These are phyloP conservation scores for Claviceps africana DNA, from an alignment of 2,329 filamentous ascomycete genomes.

Conservation along the genomic window DNA sequence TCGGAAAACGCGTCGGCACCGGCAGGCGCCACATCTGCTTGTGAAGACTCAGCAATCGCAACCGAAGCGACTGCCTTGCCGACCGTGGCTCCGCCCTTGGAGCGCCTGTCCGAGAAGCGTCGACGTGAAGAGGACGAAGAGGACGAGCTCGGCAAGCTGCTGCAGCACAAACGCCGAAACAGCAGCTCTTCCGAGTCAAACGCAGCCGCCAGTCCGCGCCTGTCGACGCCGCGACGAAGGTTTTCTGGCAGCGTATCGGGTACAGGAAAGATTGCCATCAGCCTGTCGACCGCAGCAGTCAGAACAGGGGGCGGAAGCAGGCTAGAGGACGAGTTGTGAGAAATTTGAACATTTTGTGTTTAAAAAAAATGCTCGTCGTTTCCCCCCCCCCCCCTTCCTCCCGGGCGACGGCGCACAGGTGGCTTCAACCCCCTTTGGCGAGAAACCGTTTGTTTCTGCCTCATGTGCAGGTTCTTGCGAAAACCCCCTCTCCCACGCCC, in stretches of 20 bases:
- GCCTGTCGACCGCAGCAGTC: constrained; percentile 32
- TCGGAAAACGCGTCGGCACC: constrained; percentile 26
- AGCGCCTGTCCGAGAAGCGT: constrained; percentile 76
- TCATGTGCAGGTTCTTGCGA: background rate
- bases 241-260: constrained; percentile 28
- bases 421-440: background rate
- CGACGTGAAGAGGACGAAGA: constrained; percentile 81
- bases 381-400: background rate
- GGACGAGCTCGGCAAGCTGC: constrained; percentile 76
- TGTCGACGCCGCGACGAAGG: constrained; percentile 19
- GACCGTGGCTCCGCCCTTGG: constrained; percentile 43
- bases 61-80: constrained; percentile 11
- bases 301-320: constrained; percentile 25
- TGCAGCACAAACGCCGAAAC: constrained; percentile 48
- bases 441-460: too few relatives aligned
- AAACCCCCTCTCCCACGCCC: background rate
- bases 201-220: constrained; percentile 20
- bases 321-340: constrained; percentile 26
- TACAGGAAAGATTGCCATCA: constrained; percentile 43
- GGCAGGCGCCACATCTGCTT: constrained; percentile 17
- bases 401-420: constrained; percentile 9
- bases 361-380: too few relatives aligned
- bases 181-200: constrained; percentile 37
- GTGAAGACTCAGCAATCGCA: constrained; percentile 20
- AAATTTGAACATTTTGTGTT: background rate